phyloP scores from a whole-genome alignment of 345 rosid species.

The Eucalyptus polybractea region DNA sequence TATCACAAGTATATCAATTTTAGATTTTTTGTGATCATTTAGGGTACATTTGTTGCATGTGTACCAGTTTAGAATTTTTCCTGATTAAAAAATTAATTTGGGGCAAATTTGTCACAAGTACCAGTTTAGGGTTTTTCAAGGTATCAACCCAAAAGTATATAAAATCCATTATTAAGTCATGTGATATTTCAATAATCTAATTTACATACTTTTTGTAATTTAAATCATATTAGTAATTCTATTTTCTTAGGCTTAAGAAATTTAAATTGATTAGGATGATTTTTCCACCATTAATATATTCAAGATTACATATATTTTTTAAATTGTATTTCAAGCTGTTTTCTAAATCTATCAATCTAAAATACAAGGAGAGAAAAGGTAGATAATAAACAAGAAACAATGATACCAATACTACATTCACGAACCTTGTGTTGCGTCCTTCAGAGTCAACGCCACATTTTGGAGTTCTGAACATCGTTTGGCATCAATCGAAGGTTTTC shows the following conservation, averaged over 20 bases:
- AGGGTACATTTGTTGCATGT: fast-evolving
- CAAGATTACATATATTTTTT: background rate
- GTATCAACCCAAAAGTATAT: background rate
- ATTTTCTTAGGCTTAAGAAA: background rate
- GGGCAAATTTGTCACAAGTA: fast-evolving
- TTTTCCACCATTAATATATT: background rate
- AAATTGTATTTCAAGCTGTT: background rate
- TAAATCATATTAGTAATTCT: background rate
- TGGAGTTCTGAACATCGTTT: too few relatives aligned
- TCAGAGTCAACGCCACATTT: background rate
- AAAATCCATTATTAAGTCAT: background rate
- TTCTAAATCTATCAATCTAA: background rate
- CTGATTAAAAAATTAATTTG: too few relatives aligned
- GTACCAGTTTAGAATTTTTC: fast-evolving
- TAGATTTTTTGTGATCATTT: too few relatives aligned
- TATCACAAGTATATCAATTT: fast-evolving
- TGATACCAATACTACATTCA: too few relatives aligned
- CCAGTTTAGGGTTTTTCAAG: fast-evolving
- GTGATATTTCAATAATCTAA: background rate
- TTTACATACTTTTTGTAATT: background rate
- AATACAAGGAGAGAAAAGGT: background rate
- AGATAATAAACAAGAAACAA: background rate
- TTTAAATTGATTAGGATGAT: background rate
- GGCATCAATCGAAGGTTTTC: background rate
- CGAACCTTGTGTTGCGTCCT: too few relatives aligned